A percentile compares a stretch with the other conserved stretches of the same genome.
These are phyloP conservation scores for Exophiala oligosperma DNA, from an alignment of 2,329 filamentous ascomycete species.

Conservation along the genomic window DNA sequence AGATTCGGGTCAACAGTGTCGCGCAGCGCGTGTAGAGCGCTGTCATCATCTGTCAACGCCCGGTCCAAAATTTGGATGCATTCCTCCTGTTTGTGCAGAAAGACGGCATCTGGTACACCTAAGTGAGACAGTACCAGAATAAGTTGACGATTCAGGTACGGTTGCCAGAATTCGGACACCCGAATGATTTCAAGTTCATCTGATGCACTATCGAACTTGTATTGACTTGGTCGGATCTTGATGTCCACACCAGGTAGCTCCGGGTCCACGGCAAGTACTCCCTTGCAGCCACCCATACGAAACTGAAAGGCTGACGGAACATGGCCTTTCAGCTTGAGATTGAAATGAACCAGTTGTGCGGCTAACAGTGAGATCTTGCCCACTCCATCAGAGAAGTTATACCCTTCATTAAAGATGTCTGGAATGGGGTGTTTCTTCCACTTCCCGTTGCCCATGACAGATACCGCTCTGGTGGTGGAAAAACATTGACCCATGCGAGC, in stretches of 20 bases:
- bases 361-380: slow-evolving; percentile 85
- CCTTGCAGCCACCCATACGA: slow-evolving; percentile 88
- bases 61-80: slow-evolving; percentile 69
- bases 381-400: slow-evolving; percentile 86
- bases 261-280: slow-evolving; percentile 75
- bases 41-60: slow-evolving; percentile 65
- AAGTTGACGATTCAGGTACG: slow-evolving; percentile 84
- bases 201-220: slow-evolving; percentile 75
- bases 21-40: slow-evolving; percentile 68
- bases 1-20: slow-evolving; percentile 84
- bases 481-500: slow-evolving; percentile 93
- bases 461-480: slow-evolving; percentile 71
- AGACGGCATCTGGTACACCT: slow-evolving; percentile 67
- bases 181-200: slow-evolving; percentile 82
- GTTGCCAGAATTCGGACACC: slow-evolving; percentile 71
- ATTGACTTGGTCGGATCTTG: slow-evolving; percentile 78
- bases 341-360: slow-evolving; percentile 69
- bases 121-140: slow-evolving; percentile 81
- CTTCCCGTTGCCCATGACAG: slow-evolving; percentile 9
- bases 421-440: slow-evolving; percentile 55
- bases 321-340: slow-evolving; percentile 62
- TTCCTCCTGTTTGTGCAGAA: slow-evolving; percentile 67
- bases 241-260: slow-evolving; percentile 67
- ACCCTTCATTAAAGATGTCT: slow-evolving; percentile 69
- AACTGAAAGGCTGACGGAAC: slow-evolving; percentile 87